Base-by-base conservation (phyloP, 1,139 yeast species). In the Nakaseomyces sp. region DNA sequence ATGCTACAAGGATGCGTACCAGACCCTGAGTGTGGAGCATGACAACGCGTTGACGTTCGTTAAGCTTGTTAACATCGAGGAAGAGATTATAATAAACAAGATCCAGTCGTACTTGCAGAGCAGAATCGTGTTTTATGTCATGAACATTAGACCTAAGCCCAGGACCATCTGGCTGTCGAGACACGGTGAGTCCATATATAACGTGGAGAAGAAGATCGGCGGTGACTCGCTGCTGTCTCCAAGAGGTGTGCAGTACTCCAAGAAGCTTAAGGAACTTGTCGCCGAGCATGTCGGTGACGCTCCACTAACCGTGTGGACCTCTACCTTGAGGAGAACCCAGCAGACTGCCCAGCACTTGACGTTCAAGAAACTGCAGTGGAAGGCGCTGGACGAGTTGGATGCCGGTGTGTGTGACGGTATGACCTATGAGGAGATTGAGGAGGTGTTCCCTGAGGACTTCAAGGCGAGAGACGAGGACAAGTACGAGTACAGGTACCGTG, bases 371-470 rank as follows among this genome's bases (percentile, higher is more conserved):
- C 71, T 88, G 52, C 86, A 82, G 52, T 91, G 98, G 98, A 91
- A 91, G 64, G 97, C 97, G 0, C 70, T 91, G 52, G 98, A 91
- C 63, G 98, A 91, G 66, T 74, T 91, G 50, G 98, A 91, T 64
- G 98, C 98, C 0, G 98, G 98, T 9, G 93, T 88, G 31, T 91
- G 98, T 64, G 98, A 91, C 62, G 97, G 96, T 3, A 74, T 87
- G 73, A 81, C 95, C 0, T 86, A 88, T 62, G 87, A 86, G 56
- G 95, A 91, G 55, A 84, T 88, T 54, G 89, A 88, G 58, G 70
- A 75, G 30, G 66, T 74, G 50, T 89, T 82, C 63, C 98, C 98
- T 0, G 96, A 87, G 52, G 98, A 91, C 61, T 91, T 91, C 68
- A 84, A 79, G 55, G 96, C 96, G 4, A 77, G 99, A 49, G 98